Evolutionary conservation across 805 yeast species (phyloP), one percentile per base, ranked within the genome.

Genomic region (Lipomyces spencermartinsiae): DNA sequence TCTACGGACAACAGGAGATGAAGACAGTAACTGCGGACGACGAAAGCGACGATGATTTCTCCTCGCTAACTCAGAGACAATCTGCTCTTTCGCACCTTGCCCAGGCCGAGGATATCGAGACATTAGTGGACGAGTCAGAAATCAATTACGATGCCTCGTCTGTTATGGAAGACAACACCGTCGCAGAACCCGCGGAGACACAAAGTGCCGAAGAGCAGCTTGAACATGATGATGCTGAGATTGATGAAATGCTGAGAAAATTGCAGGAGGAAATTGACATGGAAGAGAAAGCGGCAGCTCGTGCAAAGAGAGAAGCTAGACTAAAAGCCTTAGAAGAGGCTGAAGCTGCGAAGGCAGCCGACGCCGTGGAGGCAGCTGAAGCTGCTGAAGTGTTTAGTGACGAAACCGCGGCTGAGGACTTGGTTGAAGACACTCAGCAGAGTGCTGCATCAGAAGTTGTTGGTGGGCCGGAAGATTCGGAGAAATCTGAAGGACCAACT

Each of bases 151-250:
- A 56, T 22, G 62, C 58, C 2, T 51, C 61, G 29, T n/a, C 66
- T 19, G 39, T 51, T 7, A 19, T n/a, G 35, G 39, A 16, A 16
- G 53, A 59, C 14, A n/a, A 22, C 6, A 33, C 63, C 34, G 59
- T 16, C 6, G 59, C 53, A 12, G 51, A 54, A 12, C 59, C 58
- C 10, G 60, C 31, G 16, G n/a, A 29, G 8, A 46, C n/a, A 1
- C n/a, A 46, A 19, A 16, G 55, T 37, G n/a, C 56, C 29, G 62
- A 49, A 22, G 75, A 66, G 22, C 74, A 66, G 46, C 80, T 77
- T 66, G 82, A 75, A 25, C 79, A 73, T 55, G 78, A 76, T 31
- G 81, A 81, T 55, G 79, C 77, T 59, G 80, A 78, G 39, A 76
- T 80, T 8, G 80, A 83, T 16, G 80, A 76, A 46, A 75, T 80